These are phyloP conservation scores for Phoma sp. DNA, from an alignment of 2,329 filamentous ascomycete genomes.

Conservation along the genomic window DNA sequence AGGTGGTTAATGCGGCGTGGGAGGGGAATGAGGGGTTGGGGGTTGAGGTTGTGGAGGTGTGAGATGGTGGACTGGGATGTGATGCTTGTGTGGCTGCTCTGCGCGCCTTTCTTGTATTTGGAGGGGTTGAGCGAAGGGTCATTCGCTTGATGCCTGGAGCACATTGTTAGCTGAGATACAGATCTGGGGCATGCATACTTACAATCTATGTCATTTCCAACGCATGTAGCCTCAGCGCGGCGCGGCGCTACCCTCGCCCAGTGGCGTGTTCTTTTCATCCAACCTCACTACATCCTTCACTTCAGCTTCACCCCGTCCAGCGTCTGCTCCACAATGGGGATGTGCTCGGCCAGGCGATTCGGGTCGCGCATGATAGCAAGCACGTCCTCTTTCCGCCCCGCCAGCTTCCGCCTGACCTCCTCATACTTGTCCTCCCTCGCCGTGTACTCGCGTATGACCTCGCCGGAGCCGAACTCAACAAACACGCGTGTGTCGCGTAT, in stretches of 20 bases:
- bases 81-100: no score
- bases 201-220: no score
- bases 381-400: conserved; percentile 69
- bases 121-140: no score
- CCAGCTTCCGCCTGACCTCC: conserved; percentile 67
- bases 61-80: not conserved
- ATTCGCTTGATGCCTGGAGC: no score
- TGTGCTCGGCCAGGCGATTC: conserved; percentile 64
- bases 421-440: conserved; percentile 84
- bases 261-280: not conserved
- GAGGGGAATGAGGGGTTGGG: not conserved
- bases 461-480: conserved; percentile 80
- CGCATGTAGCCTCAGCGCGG: no score
- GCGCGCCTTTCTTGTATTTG: no score
- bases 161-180: no score
- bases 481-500: conserved; percentile 91
- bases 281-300: conserved; percentile 21
- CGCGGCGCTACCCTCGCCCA: not conserved
- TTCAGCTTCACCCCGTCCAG: conserved; percentile 61
- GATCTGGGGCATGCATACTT: no score
- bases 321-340: conserved; percentile 73
- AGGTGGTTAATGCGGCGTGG: not conserved
- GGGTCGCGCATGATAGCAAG: conserved; percentile 79
- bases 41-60: not conserved
- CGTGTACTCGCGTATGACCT: conserved; percentile 88